Evolutionary conservation across 2,329 filamentous ascomycete species (phyloP).

Genomic region (Hypoxylon sp.): DNA sequence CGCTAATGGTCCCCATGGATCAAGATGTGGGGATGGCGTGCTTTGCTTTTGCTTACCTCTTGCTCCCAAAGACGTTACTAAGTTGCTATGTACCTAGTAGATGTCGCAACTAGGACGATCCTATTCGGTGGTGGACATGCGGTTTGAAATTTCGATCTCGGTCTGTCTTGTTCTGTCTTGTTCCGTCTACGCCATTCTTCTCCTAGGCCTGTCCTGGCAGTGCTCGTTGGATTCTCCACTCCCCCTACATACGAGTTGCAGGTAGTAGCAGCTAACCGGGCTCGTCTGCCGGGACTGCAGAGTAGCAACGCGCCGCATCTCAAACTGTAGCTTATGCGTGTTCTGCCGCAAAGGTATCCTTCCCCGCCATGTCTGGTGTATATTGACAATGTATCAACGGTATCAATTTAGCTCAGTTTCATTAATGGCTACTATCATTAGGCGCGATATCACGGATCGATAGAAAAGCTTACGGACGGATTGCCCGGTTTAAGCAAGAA

Average conservation of each 20-base stretch:
- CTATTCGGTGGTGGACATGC: conserved; percentile 18
- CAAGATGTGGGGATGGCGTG: conserved; percentile 34
- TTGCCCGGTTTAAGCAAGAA: conserved; percentile 9
- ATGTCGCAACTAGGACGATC: conserved; percentile 30
- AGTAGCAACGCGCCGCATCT: conserved; percentile 37
- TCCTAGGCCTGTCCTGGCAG: conserved; percentile 16
- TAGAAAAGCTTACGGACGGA: conserved; percentile 3
- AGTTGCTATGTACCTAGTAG: conserved; percentile 13
- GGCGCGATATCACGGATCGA: conserved; percentile 1
- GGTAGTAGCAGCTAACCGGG: not conserved
- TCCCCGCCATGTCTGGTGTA: conserved; percentile 27
- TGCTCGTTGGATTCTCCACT: conserved; percentile 28
- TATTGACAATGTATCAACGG: conserved; percentile 29
- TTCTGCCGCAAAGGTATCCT: conserved; percentile 25
- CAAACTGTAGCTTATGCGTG: conserved; percentile 32
- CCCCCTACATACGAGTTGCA: not conserved
- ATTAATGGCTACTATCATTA: conserved; percentile 9
- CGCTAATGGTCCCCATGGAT: conserved; percentile 27
- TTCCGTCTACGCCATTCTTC: conserved; percentile 13
- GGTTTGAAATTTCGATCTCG: conserved; percentile 22
- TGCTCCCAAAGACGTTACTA: conserved; percentile 37
- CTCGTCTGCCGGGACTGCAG: conserved; percentile 29
- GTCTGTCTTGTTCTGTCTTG: conserved; percentile 17
- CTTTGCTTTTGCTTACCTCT: conserved; percentile 39
- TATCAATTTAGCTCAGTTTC: conserved; percentile 16